Evolutionary conservation across 2,329 filamentous ascomycete genomes (phyloP).

Genomic region (Corinectria fuckeliana): DNA sequence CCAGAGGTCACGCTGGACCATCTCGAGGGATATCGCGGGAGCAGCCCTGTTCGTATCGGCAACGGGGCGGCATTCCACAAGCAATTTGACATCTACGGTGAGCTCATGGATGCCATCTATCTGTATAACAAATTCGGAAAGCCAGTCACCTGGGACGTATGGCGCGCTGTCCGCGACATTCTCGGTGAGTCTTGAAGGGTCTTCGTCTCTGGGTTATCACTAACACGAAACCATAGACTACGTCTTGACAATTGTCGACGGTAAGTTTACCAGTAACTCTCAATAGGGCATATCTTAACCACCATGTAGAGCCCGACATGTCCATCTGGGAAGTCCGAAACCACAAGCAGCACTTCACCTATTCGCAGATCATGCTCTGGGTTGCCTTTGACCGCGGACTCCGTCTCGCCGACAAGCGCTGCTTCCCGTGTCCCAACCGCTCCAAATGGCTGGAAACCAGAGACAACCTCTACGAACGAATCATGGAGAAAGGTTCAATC

Average conservation of each 20-base stretch:
- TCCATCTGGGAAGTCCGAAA: slow-evolving; percentile 85
- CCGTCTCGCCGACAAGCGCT: slow-evolving; percentile 76
- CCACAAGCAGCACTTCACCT: slow-evolving; percentile 77
- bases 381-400: slow-evolving; percentile 79
- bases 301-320: slow-evolving; percentile 69
- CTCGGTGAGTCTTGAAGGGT: slow-evolving; percentile 48
- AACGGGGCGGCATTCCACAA: slow-evolving; percentile 79
- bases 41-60: slow-evolving; percentile 75
- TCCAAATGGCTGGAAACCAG: slow-evolving; percentile 69
- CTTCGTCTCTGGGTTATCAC: neutral
- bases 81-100: slow-evolving; percentile 82
- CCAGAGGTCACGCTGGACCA: slow-evolving; percentile 73
- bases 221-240: slow-evolving; percentile 57
- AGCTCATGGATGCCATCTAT: slow-evolving; percentile 79
- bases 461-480: slow-evolving; percentile 74
- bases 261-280: slow-evolving; percentile 42
- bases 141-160: slow-evolving; percentile 77
- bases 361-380: slow-evolving; percentile 86
- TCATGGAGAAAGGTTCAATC: slow-evolving; percentile 70
- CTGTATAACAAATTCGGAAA: slow-evolving; percentile 82
- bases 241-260: slow-evolving; percentile 69
- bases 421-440: slow-evolving; percentile 75
- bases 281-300: no score
- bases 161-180: slow-evolving; percentile 73
- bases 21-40: slow-evolving; percentile 74